Evolutionary conservation across 352 stramenopile genomes (phyloP), one percentile per base, ranked within the genome.

Genomic region (Phytophthora citricola): DNA sequence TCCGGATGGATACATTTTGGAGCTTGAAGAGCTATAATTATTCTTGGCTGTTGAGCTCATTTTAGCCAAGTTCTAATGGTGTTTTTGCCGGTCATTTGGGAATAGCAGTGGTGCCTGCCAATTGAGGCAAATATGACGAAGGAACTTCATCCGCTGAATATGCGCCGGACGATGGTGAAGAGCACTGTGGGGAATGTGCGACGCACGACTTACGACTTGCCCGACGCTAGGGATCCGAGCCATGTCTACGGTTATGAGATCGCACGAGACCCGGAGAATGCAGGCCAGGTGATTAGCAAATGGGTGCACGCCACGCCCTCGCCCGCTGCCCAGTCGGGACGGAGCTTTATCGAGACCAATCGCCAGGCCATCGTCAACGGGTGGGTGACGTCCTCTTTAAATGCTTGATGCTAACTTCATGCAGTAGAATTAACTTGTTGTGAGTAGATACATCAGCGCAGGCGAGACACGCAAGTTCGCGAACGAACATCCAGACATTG

Each of bases 91-190:
- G 11, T n/a, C 52, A 54, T 46, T 65, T 50, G 31, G 20, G 27
- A 31, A 55, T 56, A 36, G 11, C 31, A 31, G 22, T 3, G 15
- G 17, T 1, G 34, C 7, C 17, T 51, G 45, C 34, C 10, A 34
- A 48, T 20, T 32, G 15, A 22, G 20, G 32, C 17, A 32, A 65
- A 20, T 4, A 69, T 76, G 69, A 22, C 63, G 12, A 78, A 76
- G 57, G 63, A 76, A 15, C 47, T 56, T 15, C 71, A 79, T 40
- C 54, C 79, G 40, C 64, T 66, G 17, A 77, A 57, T 26, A 47
- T 94, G 79, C 84, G 84, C n/a, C 81, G 86, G 17, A 92, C 86
- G 53, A 92, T 94, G 81, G 75, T 94, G 75, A 93, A 94, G 74
- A 83, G 70, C 69, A 91, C 83, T 1, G 79, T 94, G 4, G 86